phyloP scores from a whole-genome alignment of 2,329 filamentous ascomycete species.

The Neocatenulostroma microsporum region DNA sequence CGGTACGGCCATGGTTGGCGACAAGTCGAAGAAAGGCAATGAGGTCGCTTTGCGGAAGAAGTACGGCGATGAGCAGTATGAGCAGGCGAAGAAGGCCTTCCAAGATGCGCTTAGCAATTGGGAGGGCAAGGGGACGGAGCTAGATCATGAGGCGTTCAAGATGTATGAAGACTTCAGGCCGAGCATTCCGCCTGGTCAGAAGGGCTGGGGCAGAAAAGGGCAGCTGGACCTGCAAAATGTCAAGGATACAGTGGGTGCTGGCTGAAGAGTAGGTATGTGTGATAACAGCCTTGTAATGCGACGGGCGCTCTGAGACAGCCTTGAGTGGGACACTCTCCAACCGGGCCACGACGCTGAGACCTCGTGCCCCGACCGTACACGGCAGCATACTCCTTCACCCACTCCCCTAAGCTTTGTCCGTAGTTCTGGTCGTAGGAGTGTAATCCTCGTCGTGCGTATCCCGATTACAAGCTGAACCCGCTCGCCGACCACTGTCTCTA shows the following conservation, averaged over 20 bases:
- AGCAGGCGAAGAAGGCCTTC: slow-evolving; percentile 16
- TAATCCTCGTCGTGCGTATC: too few relatives aligned
- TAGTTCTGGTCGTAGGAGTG: too few relatives aligned
- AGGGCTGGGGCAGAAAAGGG: slow-evolving; percentile 28
- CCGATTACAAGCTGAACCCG: too few relatives aligned
- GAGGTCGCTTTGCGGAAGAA: slow-evolving; percentile 21
- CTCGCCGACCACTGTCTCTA: too few relatives aligned
- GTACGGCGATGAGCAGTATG: slow-evolving; percentile 19
- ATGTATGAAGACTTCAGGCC: slow-evolving; percentile 28
- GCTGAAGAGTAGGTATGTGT: too few relatives aligned
- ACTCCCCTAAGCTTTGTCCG: too few relatives aligned
- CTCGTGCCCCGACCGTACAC: too few relatives aligned
- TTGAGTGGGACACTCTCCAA: too few relatives aligned
- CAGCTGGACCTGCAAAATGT: slow-evolving; percentile 14
- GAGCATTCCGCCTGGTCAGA: slow-evolving; percentile 20
- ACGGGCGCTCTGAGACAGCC: too few relatives aligned
- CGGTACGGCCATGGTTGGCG: slow-evolving; percentile 16
- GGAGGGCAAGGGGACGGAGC: slow-evolving; percentile 22
- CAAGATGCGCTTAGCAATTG: slow-evolving; percentile 15
- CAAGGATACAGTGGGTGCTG: not conserved
- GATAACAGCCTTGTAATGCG: too few relatives aligned
- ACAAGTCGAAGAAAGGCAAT: slow-evolving; percentile 16
- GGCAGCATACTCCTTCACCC: too few relatives aligned
- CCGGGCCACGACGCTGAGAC: too few relatives aligned
- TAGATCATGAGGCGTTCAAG: slow-evolving; percentile 21